Evolutionary conservation across 164 flowering plant species (phyloP).

Genomic region (Umbellularia californica): DNA sequence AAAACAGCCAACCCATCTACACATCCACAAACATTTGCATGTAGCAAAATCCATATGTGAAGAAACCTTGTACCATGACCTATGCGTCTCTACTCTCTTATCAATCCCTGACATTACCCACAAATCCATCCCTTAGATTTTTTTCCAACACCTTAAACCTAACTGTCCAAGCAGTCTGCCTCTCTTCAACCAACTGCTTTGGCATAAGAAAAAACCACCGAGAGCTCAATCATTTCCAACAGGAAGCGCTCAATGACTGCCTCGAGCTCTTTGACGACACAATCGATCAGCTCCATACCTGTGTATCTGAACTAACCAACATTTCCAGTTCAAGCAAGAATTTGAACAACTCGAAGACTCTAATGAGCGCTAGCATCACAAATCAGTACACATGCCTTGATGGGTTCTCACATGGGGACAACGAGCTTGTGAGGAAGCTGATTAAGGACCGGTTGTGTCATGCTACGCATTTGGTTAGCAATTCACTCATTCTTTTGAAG

Average conservation of each 20-base stretch:
- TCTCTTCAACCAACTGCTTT: constrained; percentile 45
- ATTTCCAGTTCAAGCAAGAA: constrained; percentile 23
- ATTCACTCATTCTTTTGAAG: constrained; percentile 62
- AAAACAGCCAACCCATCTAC: constrained; percentile 12
- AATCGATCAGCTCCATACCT: constrained; percentile 31
- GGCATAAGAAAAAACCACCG: constrained; percentile 21
- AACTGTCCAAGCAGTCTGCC: constrained; percentile 37
- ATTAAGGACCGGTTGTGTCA: constrained; percentile 32
- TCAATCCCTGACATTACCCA: constrained; percentile 44
- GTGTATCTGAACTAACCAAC: constrained; percentile 37
- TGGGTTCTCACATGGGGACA: constrained; percentile 49
- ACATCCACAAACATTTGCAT: constrained; percentile 38
- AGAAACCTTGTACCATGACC: constrained; percentile 64
- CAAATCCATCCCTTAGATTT: constrained; percentile 47
- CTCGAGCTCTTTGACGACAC: constrained; percentile 60
- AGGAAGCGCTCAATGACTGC: constrained; percentile 65
- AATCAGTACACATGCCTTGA: constrained; percentile 87
- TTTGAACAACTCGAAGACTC: constrained; percentile 43
- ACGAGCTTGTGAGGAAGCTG: constrained; percentile 18
- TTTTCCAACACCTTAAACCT: constrained; percentile 37
- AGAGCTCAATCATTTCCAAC: constrained; percentile 27
- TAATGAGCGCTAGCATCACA: constrained; percentile 81
- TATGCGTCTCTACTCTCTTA: constrained; percentile 67
- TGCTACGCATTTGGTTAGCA: constrained; percentile 58
- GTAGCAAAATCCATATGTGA: constrained; percentile 49